These are phyloP conservation scores for Dactylonectria estremocensis DNA, from an alignment of 2,329 filamentous ascomycete species.

Conservation along the genomic window DNA sequence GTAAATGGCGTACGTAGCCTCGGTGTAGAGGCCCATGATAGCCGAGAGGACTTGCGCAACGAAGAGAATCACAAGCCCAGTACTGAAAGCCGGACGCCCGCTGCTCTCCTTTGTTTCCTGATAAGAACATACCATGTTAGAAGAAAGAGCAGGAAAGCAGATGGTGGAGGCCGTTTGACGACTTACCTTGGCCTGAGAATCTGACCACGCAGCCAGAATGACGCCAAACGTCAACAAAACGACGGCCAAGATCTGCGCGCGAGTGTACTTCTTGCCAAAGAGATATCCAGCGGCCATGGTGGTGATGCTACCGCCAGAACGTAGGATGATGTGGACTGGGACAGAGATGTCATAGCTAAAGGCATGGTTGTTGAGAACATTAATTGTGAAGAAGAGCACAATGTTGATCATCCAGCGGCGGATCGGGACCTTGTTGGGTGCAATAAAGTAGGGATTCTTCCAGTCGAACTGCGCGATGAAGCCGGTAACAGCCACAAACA, in stretches of 20 bases:
- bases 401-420: conserved; percentile 91
- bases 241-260: conserved; percentile 85
- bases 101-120: conserved; percentile 39
- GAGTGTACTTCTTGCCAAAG: conserved; percentile 88
- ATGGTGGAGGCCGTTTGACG: neutral
- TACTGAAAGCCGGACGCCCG: conserved; percentile 57
- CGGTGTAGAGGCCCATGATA: conserved; percentile 95
- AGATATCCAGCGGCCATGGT: conserved; percentile 93
- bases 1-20: conserved; percentile 88
- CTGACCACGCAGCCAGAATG: conserved; percentile 89
- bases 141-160: neutral
- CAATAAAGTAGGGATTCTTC: conserved; percentile 79
- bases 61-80: conserved; percentile 86
- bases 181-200: conserved; percentile 85
- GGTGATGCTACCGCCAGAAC: conserved; percentile 95
- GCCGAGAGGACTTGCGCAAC: conserved; percentile 91
- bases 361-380: conserved; percentile 96
- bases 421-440: conserved; percentile 85
- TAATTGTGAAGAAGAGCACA: conserved; percentile 91
- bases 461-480: conserved; percentile 82
- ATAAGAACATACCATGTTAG: conserved; percentile 9
- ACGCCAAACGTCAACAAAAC: conserved; percentile 88
- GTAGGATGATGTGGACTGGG: conserved; percentile 95
- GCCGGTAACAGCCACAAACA: conserved; percentile 85
- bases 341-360: conserved; percentile 98